Conservation (phyloP, 768 basidiomycete species). For the Serendipita vermifera region DNA sequence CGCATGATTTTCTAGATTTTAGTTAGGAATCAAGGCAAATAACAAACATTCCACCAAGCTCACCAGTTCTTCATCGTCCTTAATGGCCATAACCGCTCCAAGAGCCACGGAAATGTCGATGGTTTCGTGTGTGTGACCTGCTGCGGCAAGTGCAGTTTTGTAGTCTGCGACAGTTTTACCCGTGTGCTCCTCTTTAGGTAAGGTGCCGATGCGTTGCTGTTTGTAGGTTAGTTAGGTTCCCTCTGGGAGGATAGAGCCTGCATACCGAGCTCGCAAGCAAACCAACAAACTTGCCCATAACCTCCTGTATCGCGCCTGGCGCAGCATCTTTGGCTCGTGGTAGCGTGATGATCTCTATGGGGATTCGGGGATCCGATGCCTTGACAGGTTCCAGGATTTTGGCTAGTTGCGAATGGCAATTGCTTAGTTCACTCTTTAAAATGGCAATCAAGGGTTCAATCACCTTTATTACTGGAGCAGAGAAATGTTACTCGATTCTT, state of each 20-base stretch:
- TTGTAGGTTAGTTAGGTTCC: conserved; percentile 24
- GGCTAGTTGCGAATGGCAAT: conserved; percentile 33
- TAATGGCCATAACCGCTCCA: conserved; percentile 68
- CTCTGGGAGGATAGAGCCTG: no score
- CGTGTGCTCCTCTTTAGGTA: conserved; percentile 69
- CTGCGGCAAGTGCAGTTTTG: conserved; percentile 48
- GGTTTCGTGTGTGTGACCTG: conserved; percentile 51
- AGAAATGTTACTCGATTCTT: conserved; percentile 65
- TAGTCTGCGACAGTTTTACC: conserved; percentile 86
- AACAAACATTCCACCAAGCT: conserved; percentile 21
- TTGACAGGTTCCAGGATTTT: conserved; percentile 75
- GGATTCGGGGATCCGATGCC: conserved; percentile 39
- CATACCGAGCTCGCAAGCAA: conserved; percentile 24
- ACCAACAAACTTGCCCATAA: conserved; percentile 53
- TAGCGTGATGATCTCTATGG: conserved; percentile 64
- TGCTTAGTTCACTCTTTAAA: neutral
- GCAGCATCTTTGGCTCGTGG: conserved; percentile 69
- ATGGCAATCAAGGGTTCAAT: no score
- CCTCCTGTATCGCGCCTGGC: conserved; percentile 36
- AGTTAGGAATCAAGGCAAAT: neutral
- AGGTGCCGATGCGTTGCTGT: conserved; percentile 52
- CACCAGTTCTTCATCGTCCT: conserved; percentile 87
- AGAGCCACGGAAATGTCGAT: conserved; percentile 69
- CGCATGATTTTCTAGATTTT: conserved; percentile 58
- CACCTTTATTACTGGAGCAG: conserved; percentile 84